Base-by-base conservation (phyloP, 768 basidiomycete genomes). In the Rhizopogon vinicolor region DNA sequence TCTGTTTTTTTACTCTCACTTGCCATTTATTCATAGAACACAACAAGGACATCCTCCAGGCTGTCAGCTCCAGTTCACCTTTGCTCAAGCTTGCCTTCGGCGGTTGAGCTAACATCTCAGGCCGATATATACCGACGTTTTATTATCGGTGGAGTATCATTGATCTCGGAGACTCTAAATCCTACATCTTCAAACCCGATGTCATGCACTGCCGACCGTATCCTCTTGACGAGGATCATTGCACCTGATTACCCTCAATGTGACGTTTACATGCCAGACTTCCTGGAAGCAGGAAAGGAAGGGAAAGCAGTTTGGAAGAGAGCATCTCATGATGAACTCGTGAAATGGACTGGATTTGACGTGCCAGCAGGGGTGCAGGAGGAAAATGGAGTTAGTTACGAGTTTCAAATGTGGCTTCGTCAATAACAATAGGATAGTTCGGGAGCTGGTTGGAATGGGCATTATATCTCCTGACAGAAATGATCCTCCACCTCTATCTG, bases 331-430 rank as follows among this genome's bases (percentile, higher is more conserved):
- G 74, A 75, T 18, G 86, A 83, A 53, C 75, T 97, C 67, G 67
- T 78, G 58, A 77, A 75, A 9, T 98, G 93, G 93, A 83, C 83
- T 0, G 55, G 63, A n/a, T 89, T 88, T 63, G 82, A 86, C 10
- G 90, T 95, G 46, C 79, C 87, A 12, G 74, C 78, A 58, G 93
- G 91, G 3, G 72, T 82, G 63, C 86, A 91, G 69, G 83, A 84
- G 67, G 93, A 97, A 71, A 88, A 89, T 53, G 91, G 86, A 9
- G 76, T 92, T 44, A 76, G 79, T 60, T 99, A 95, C 68, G 89
- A 91, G 74, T 97, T 87, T 71, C 91, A 99, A 75, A 93, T 99
- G 93, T 99, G 96, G 96, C 78, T 84, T 49, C 79, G 82, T 51
- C 68, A 65, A 53, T 33, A 56, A 54, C 42, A 46, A 43, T 35